Percentiles rank a stretch among this genome's conserved stretches.
Conservation (phyloP, 768 basidiomycete genomes). For the Tylopilus balloui region DNA sequence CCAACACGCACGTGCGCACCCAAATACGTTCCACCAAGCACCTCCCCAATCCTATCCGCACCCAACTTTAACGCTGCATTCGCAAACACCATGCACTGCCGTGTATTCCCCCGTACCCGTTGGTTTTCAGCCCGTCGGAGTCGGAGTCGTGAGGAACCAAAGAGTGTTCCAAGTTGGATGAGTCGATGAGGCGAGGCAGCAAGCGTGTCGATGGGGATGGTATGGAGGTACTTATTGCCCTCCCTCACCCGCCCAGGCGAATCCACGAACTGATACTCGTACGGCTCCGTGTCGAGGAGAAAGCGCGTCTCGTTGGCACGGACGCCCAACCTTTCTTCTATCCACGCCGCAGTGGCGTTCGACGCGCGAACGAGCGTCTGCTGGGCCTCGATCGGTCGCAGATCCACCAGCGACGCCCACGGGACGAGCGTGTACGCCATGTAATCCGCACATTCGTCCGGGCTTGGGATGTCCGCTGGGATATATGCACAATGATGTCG, state of each 20-base stretch:
- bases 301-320: constrained; percentile 37
- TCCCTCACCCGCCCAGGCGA: constrained; percentile 4
- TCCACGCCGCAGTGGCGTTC: constrained; percentile 41
- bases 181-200: constrained; percentile 38
- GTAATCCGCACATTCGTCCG: constrained; percentile 59
- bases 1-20: constrained; percentile 66
- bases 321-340: constrained; percentile 23
- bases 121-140: constrained; percentile 40
- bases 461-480: constrained; percentile 31
- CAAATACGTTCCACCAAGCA: constrained; percentile 47
- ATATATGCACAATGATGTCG: constrained; percentile 47
- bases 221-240: constrained; percentile 10
- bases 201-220: constrained; percentile 12
- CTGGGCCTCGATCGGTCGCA: constrained; percentile 34
- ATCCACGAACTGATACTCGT: constrained; percentile 40
- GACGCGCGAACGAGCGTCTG: constrained; percentile 47
- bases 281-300: constrained; percentile 52
- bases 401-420: constrained; percentile 68
- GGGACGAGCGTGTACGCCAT: constrained; percentile 57
- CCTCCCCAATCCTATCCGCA: constrained; percentile 40
- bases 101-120: constrained; percentile 42
- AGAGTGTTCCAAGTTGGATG: constrained; percentile 69
- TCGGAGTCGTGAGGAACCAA: constrained; percentile 67
- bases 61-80: constrained; percentile 44
- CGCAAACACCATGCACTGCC: constrained; percentile 53